A percentile compares a stretch with the other conserved stretches of the same genome.
phyloP scores from a whole-genome alignment of 164 flowering plant genomes.

The Akebia trifoliata region DNA sequence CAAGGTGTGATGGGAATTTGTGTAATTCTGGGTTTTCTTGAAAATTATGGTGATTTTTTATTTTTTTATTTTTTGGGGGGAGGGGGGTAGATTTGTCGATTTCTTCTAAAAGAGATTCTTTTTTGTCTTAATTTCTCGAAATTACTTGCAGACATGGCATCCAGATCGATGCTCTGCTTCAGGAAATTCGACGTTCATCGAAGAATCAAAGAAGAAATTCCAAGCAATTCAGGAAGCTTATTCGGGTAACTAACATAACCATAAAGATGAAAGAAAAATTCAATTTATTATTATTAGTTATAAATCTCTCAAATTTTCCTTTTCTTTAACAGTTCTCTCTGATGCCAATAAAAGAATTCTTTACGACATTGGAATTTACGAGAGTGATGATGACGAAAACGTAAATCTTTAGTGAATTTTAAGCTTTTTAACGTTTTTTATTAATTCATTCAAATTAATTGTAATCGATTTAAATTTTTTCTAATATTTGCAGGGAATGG shows the following conservation, averaged over 20 bases:
- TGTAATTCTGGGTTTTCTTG: not conserved
- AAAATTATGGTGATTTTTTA: not conserved
- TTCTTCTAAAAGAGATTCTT: no score
- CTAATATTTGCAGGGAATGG: conserved; percentile 65
- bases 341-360: conserved; percentile 73
- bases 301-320: no score
- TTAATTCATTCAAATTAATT: not conserved
- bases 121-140: not conserved
- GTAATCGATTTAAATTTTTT: not conserved
- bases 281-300: not conserved
- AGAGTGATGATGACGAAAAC: conserved; percentile 66
- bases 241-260: conserved; percentile 50
- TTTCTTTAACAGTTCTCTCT: conserved; percentile 57
- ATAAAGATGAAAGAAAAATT: not conserved
- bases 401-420: not conserved
- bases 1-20: not conserved
- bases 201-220: conserved; percentile 86
- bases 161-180: conserved; percentile 85
- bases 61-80: no score
- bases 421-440: not conserved
- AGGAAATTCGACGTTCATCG: conserved; percentile 60
- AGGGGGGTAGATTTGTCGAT: no score
- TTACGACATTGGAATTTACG: conserved; percentile 86
- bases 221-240: conserved; percentile 93
- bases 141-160: conserved; percentile 74